Evolutionary conservation across 2,329 filamentous ascomycete species (phyloP), one percentile per base, ranked within the genome.

Genomic region (Cercospora canescens): DNA sequence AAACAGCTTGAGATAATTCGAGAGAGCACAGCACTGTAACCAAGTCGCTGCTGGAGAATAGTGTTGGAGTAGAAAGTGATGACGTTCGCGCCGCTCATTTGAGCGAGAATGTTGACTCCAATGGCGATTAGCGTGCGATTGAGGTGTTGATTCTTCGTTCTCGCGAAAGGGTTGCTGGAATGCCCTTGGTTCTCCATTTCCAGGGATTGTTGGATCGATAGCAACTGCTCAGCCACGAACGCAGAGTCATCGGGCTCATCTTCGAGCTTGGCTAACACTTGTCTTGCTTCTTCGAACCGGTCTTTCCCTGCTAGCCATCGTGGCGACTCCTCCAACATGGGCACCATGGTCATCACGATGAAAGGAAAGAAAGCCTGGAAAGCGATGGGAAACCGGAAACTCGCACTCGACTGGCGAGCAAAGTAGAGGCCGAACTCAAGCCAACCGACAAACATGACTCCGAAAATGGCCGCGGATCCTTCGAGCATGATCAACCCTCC

Each of bases 281-380:
- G 50, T 12, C 57, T 65, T 16, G 68, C 73, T 58, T 75, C 73
- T n/a, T 61, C 61, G 28, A 63, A 52, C 55, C 72, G 65, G 24
- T 73, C 72, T 65, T 73, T 72, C 7, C 67, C 54, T 6, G 71
- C 60, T 16, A 75, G 69, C 70, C 70, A 75, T 1, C 73, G 63
- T 6, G 73, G 73, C 2, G 69, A 71, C 52, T 75, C 73, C 48
- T 68, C 66, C 2, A 80, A 68, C 64, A 76, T 76, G 50, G 75
- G 77, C 58, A 79, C 65, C 50, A 72, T 65, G 55, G 63, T 66
- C 34, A 74, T 65, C 6, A 82, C 73, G 5, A 79, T 64, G 11
- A 81, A 50, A 0, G 80, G 79, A 11, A 82, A 82, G 6, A 83
- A 68, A 3, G 77, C 78, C 70, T 81, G 80, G 66, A 82, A 79